These are phyloP conservation scores for Thielaviopsis populi DNA, from an alignment of 2,329 filamentous ascomycete species.

Conservation along the genomic window DNA sequence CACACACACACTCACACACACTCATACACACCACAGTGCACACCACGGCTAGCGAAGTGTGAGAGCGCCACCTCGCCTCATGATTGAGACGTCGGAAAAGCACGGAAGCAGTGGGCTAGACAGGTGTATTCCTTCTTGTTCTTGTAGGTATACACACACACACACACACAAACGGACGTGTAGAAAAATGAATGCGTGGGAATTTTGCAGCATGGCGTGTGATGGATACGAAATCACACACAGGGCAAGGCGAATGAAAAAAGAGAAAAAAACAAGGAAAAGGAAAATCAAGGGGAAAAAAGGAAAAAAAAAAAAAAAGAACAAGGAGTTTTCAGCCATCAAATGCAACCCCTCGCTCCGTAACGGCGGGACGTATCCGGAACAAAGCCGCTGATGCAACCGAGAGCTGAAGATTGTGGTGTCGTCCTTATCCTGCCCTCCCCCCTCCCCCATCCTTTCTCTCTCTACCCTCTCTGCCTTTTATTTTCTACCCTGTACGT, in stretches of 20 bases:
- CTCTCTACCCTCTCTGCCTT: not conserved
- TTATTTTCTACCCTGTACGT: not conserved
- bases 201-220: not conserved
- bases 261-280: not conserved
- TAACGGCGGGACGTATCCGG: not conserved
- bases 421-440: not conserved
- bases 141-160: too few species aligned
- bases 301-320: not conserved
- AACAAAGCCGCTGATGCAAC: conserved; percentile 1
- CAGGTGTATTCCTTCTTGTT: not conserved
- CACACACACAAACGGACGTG: too few species aligned
- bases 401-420: not conserved
- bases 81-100: not conserved
- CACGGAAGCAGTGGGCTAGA: not conserved
- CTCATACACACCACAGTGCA: not conserved
- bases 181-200: not conserved
- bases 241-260: not conserved
- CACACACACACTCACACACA: not conserved
- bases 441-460: not conserved
- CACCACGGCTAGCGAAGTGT: not conserved
- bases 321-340: not conserved
- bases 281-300: not conserved
- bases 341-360: not conserved
- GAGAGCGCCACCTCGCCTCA: not conserved
- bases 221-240: not conserved